Evolutionary conservation across 2,329 filamentous ascomycete species (phyloP).

Genomic region (Sporothrix pallida): DNA sequence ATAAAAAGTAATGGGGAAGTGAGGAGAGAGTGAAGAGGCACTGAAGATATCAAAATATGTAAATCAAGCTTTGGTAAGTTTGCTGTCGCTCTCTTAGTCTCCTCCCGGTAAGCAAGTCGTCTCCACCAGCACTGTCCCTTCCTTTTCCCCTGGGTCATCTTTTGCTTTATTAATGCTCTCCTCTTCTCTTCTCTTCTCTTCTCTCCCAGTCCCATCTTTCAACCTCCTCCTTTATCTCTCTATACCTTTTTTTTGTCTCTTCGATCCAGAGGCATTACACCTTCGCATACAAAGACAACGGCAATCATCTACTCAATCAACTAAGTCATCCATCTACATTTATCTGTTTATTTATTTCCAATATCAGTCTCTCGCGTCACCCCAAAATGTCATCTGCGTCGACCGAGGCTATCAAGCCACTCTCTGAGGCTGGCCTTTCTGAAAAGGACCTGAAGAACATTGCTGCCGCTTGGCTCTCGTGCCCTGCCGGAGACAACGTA

Average conservation of each 20-base stretch:
- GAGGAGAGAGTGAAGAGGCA: neutral
- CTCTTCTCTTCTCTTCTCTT: no score
- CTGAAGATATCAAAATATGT: neutral
- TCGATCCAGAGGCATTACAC: neutral
- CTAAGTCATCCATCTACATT: no score
- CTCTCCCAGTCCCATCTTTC: no score
- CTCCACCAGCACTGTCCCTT: neutral
- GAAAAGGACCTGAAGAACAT: constrained; percentile 34
- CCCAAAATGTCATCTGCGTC: neutral
- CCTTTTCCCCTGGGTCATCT: neutral
- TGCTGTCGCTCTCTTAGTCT: neutral
- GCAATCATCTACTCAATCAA: neutral
- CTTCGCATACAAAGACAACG: neutral
- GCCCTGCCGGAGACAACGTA: constrained; percentile 20
- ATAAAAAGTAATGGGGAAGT: neutral
- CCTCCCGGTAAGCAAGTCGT: neutral
- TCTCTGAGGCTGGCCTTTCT: constrained; percentile 21
- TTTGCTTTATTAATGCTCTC: neutral
- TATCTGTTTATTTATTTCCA: neutral
- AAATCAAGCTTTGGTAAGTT: no score
- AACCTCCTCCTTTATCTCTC: neutral
- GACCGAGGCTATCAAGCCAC: constrained; percentile 18
- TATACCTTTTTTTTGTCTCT: neutral
- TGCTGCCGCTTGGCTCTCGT: constrained; percentile 35
- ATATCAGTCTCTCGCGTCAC: neutral